Evolutionary conservation across 192 early-diverging fungal species (phyloP), one percentile per base, ranked within the genome.

Genomic region (Lunasporangiospora selenospora): DNA sequence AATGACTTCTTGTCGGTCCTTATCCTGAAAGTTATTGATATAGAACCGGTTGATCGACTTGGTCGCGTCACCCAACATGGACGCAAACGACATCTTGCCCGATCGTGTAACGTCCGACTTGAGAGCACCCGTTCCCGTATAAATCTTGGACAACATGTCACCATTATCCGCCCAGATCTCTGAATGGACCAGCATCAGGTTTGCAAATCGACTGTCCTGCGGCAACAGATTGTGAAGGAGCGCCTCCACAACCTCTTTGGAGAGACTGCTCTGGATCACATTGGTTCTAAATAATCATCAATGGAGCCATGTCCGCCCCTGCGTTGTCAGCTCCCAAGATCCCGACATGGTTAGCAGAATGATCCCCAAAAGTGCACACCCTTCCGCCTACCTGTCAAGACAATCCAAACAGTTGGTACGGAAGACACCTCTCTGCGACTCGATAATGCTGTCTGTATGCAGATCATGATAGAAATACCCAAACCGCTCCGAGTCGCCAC

Each of bases 21-120:
- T 95, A 80, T 99, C 98, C 63, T 94, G 89, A 57, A 99, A 95
- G 57, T 94, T 97, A 77, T 95, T 96, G 69, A 96, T 94, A 67
- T 93, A 90, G 61, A 99, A 91, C 11, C 98, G 84, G 62, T 93
- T 95, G 41, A 95, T 86, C 18, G 93, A 93, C 57, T 97, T 97
- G 4, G 91, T 89, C 15, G 96, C 94, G 71, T 98, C 96, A 58
- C 94, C 91, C 23, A 99, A 55, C 61, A 65, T 61, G 70, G 83
- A 80, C 34, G 85, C 75, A 49, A 94, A 75, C 11, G 93, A 95
- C 43, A 87, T 81, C 56, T 97, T 98, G 41, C 95, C 96, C 3
- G 93, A 91, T 13, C 94, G 82, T 0, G 96, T 97, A 36, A 91
- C 89, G 7, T 89, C 89, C 1, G 94, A 92, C 58, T 95, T 95